Base-by-base conservation (phyloP, 345 rosid species). In the Euphorbia lathyris region DNA sequence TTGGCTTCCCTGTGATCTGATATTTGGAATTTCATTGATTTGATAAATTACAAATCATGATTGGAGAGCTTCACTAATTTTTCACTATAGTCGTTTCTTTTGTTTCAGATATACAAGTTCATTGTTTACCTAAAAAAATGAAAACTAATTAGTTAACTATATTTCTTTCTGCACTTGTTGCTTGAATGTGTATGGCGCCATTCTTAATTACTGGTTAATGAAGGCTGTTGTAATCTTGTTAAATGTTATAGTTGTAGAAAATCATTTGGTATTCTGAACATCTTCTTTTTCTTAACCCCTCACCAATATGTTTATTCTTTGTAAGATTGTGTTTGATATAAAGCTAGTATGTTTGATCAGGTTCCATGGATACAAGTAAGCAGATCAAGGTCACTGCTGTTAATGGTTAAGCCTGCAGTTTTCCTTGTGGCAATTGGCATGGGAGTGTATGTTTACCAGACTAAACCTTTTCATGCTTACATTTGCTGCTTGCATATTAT, bases 291-390 rank as follows among this genome's bases (percentile, higher is more conserved):
- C 20, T 27, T 43, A 23, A 9, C 12, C 9, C 38, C 8, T 58
- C 30, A 13, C 1, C 10, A n/a, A 27, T 25, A 29, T 32, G 29
- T 40, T 22, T 25, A 22, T 32, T 40, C 29, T 22, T 58, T 58
- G 58, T 55, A 55, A 65, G 66, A 48, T 59, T 17, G 25, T 62
- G 34, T 72, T 67, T n/a, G 50, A 48, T 57, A 17, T 66, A 27
- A 57, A 77, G 69, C 60, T 60, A 25, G 79, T 59, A 69, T 75
- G 71, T 59, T 29, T 78, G 17, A 72, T 36, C 82, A 91, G 98
- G 98, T 88, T 57, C 98, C 98, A 57, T 93, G 93, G 96, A 89
- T 93, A 65, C 98, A 91, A 82, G 92, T 89, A 67, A 91, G 96
- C 86, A 83, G 94, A 75, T 93, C 97, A 65, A 91, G 96, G 78